Base-by-base conservation (phyloP, 2,329 filamentous ascomycete species). In the Annulohypoxylon truncatum region DNA sequence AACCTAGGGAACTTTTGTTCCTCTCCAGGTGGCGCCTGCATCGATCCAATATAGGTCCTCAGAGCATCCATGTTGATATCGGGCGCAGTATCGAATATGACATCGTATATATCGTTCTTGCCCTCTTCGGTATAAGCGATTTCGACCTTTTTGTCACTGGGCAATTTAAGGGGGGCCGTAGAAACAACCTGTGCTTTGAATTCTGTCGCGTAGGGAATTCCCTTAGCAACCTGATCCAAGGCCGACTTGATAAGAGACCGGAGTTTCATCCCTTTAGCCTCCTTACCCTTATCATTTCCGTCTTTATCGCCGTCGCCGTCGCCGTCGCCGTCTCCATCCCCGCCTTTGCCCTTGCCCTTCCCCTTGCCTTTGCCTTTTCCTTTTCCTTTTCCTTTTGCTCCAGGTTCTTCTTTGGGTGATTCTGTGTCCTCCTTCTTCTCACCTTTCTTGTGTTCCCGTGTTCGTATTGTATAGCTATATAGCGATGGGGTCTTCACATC, bases 131-230 rank as follows among this genome's bases (percentile, higher is more conserved):
- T 71, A 58, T 84, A 77, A 0, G 71, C 61, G 3, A 86, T 71
- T 0, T 63, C 58, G 10, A 85, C 64, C 0, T 73, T 75, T 13
- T 78, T 75, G 29, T 75, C 61, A 0, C 73, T 62, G 0, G 79
- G 79, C 5, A 85, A 69, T 0, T 71, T 44, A 2, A 87, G 75
- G 29, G 78, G 76, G 18, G 76, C 67, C 1, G 77, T 51, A 0
- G 82, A 77, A 20, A 86, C 73, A 3, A 87, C 75, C 64, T 85
- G 80, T 46, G 75, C 79, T 71, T 87, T 87, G 77, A 81, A 86
- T 70, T 87, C 85, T 0, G 83, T 83, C 3, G 82, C 84, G 10
- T 79, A 62, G 3, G 75, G 71, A 35, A 78, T 73, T 2, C 71
- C 75, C 10, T 69, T 69, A 2, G 70, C 71, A 2, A 86, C 72